These are phyloP conservation scores for Dictyostelium brefeldianum DNA, from an alignment of 78 protist genomes.

Conservation along the genomic window DNA sequence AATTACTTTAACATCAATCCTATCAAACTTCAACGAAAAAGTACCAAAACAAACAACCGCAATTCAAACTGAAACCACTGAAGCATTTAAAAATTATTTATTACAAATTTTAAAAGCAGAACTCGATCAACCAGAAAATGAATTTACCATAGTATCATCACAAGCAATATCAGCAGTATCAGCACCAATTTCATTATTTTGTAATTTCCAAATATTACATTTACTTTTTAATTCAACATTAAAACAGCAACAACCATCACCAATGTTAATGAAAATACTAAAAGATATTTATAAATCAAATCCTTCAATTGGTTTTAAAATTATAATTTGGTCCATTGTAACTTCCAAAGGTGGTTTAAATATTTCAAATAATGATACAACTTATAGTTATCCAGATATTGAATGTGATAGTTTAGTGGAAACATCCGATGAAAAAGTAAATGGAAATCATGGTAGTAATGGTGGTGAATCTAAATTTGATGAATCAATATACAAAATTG, in stretches of 20 bases:
- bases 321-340: constrained; percentile 23
- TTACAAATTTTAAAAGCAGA: constrained; percentile 7
- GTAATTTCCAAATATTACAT: constrained; percentile 3
- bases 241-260: constrained; percentile 13
- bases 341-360: constrained; percentile 30
- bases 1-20: constrained; percentile 15
- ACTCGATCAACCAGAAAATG: neutral
- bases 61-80: neutral
- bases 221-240: constrained; percentile 1
- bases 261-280: too few species aligned
- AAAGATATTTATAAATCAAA: constrained; percentile 24
- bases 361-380: neutral
- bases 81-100: neutral
- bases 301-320: constrained; percentile 13
- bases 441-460: neutral
- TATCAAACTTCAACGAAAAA: constrained; percentile 6
- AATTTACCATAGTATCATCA: neutral
- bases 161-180: neutral
- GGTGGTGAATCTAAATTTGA: neutral
- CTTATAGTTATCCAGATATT: constrained; percentile 34
- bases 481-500: constrained; percentile 33
- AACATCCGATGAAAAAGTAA: neutral
- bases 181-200: constrained; percentile 14
- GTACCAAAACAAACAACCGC: neutral
- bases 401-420: neutral